Percentiles rank a stretch among this genome's conserved stretches.
Evolutionary conservation across 495 filamentous ascomycete genomes (phyloP).

Genomic region (Penicillium manginii): DNA sequence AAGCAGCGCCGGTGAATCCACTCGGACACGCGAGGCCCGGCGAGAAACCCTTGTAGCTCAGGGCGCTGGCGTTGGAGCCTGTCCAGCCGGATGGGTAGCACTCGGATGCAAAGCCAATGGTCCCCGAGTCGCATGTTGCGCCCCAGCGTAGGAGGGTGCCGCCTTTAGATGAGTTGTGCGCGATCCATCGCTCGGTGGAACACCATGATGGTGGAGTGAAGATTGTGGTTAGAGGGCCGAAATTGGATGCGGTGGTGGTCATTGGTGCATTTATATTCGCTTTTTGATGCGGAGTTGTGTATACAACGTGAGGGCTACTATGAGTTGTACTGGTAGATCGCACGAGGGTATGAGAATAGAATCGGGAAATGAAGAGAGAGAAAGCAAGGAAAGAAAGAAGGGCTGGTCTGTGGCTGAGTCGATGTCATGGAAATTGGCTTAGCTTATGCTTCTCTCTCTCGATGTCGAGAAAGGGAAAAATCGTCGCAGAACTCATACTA

Average conservation of each 20-base stretch:
- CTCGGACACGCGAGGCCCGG: conserved; percentile 12
- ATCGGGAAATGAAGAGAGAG: neutral
- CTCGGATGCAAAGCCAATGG: conserved; percentile 7
- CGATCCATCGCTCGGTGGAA: conserved; percentile 13
- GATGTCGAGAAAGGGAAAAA: no score
- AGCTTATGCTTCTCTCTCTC: neutral
- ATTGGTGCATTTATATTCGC: neutral
- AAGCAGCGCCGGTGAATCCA: conserved; percentile 6
- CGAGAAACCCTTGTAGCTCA: conserved; percentile 16
- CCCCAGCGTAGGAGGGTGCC: conserved; percentile 12
- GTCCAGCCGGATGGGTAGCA: conserved; percentile 17
- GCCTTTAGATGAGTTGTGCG: neutral
- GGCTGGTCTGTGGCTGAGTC: neutral
- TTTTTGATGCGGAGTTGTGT: neutral
- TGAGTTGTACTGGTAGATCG: neutral
- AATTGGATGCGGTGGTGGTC: conserved; percentile 14
- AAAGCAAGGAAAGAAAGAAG: neutral
- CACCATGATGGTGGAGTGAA: conserved; percentile 9
- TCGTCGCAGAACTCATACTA: neutral
- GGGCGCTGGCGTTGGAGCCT: conserved; percentile 2
- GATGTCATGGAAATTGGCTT: neutral
- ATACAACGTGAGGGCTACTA: neutral
- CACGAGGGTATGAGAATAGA: neutral
- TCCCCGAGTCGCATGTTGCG: conserved; percentile 5
- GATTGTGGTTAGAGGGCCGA: conserved; percentile 17